Evolutionary conservation across 2,329 filamentous ascomycete species (phyloP).

Genomic region (Hypoxylon sp.): DNA sequence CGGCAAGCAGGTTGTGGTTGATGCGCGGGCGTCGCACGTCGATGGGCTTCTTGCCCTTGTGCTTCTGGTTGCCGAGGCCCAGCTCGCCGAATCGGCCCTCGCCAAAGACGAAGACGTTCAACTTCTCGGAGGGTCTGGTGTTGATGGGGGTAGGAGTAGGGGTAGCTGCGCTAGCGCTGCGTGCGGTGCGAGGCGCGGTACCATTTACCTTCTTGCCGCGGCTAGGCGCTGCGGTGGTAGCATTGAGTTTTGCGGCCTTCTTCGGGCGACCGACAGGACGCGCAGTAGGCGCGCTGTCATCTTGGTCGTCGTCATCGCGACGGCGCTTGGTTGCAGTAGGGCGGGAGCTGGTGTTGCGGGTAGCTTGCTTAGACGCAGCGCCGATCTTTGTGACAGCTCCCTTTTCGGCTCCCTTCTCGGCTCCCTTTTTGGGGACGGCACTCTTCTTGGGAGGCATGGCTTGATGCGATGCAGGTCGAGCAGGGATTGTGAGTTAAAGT

Average conservation of each 20-base stretch:
- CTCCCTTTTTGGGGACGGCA: too few species aligned
- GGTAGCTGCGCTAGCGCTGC: neutral
- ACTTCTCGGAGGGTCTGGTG: neutral
- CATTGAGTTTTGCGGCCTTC: neutral
- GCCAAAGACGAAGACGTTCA: conserved; percentile 38
- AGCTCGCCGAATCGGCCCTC: conserved; percentile 63
- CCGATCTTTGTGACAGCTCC: neutral
- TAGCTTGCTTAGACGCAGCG: neutral
- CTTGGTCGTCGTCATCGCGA: neutral
- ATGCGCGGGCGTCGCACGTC: conserved; percentile 13
- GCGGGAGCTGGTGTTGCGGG: too few species aligned
- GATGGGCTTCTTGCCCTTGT: conserved; percentile 25
- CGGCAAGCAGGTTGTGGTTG: conserved; percentile 39
- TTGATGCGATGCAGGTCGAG: neutral
- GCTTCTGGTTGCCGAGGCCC: conserved; percentile 39
- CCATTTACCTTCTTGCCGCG: neutral
- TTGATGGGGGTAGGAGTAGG: neutral
- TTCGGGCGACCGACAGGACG: neutral
- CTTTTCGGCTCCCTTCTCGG: too few species aligned
- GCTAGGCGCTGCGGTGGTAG: neutral
- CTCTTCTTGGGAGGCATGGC: too few species aligned
- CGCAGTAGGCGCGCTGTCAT: neutral
- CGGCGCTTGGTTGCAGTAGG: neutral
- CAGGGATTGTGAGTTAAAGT: too few species aligned
- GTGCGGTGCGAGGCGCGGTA: neutral